These are phyloP conservation scores for Aspergillus nanangensis DNA, from an alignment of 495 filamentous ascomycete species.

Conservation along the genomic window DNA sequence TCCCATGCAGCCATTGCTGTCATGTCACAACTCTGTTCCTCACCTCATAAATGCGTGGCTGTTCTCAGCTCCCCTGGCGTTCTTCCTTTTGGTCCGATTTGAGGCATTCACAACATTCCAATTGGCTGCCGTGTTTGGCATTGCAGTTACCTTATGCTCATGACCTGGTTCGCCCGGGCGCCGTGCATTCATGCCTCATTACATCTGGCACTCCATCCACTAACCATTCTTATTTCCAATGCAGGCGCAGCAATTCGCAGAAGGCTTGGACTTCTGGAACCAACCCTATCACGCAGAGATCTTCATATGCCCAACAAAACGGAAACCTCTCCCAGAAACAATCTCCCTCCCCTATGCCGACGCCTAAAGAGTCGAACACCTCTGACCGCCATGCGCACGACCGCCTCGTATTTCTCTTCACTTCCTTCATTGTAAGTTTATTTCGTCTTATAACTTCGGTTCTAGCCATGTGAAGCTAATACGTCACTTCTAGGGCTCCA, in stretches of 20 bases:
- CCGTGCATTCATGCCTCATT: background rate
- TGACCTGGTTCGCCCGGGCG: no score
- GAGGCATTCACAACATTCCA: background rate
- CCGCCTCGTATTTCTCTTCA: slow-evolving; percentile 58
- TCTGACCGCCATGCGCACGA: slow-evolving; percentile 63
- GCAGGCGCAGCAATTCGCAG: slow-evolving; percentile 48
- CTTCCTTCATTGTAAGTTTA: slow-evolving; percentile 57
- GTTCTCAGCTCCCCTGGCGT: background rate
- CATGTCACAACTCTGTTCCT: background rate
- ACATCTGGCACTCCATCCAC: background rate
- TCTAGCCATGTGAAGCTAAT: slow-evolving; percentile 9
- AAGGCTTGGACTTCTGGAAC: slow-evolving; percentile 61
- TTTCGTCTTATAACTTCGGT: background rate
- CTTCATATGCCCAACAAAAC: slow-evolving; percentile 48
- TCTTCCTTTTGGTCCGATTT: no score
- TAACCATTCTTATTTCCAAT: slow-evolving; percentile 8
- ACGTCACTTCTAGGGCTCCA: slow-evolving; percentile 55
- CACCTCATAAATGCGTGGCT: background rate
- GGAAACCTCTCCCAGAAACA: slow-evolving; percentile 46
- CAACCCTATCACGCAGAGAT: slow-evolving; percentile 62
- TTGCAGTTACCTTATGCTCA: background rate
- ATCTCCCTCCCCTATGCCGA: slow-evolving; percentile 34
- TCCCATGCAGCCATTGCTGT: background rate
- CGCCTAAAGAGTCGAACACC: slow-evolving; percentile 48
- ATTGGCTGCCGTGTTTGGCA: background rate